These are phyloP conservation scores for Cladorrhinum sp. DNA, from an alignment of 2,329 filamentous ascomycete genomes.

Conservation along the genomic window DNA sequence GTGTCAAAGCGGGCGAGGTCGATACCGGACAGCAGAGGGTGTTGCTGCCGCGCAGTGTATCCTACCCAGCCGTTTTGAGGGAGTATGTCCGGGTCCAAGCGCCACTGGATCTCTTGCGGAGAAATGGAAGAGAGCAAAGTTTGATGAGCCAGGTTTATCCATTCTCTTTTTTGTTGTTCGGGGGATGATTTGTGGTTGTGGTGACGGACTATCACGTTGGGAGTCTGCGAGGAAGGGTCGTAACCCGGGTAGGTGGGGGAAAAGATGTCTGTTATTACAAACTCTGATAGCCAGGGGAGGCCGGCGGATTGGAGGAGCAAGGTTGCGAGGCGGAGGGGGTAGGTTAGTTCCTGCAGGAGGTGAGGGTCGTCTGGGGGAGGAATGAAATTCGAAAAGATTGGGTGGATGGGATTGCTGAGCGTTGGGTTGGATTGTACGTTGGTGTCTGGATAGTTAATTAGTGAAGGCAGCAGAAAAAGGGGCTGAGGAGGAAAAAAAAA, in stretches of 20 bases:
- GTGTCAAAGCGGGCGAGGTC: not conserved
- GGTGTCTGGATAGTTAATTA: not conserved
- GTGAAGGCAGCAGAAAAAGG: not conserved
- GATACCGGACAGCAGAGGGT: not conserved
- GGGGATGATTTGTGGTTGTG: conserved; percentile 28
- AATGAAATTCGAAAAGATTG: conserved; percentile 31
- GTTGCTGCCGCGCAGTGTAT: conserved; percentile 33
- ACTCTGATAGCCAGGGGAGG: conserved; percentile 35
- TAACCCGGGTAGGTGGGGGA: conserved; percentile 29
- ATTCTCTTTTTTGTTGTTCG: conserved; percentile 20
- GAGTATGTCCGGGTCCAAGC: conserved; percentile 33
- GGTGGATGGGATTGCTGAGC: not conserved
- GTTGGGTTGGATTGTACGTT: not conserved
- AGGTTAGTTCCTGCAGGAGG: conserved; percentile 20
- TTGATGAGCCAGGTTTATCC: conserved; percentile 18
- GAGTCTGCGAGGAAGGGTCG: conserved; percentile 9
- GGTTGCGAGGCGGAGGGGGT: conserved; percentile 33
- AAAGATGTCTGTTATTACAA: conserved; percentile 34
- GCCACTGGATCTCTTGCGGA: conserved; percentile 29
- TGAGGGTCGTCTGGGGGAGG: conserved; percentile 3
- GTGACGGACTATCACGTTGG: conserved; percentile 29
- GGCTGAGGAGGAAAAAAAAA: not conserved
- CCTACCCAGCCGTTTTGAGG: conserved; percentile 32
- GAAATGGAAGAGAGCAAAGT: too few species aligned
- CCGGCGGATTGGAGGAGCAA: conserved; percentile 31